These are phyloP conservation scores for Melanogaster broomeanus DNA, from an alignment of 768 basidiomycete species.

Conservation along the genomic window DNA sequence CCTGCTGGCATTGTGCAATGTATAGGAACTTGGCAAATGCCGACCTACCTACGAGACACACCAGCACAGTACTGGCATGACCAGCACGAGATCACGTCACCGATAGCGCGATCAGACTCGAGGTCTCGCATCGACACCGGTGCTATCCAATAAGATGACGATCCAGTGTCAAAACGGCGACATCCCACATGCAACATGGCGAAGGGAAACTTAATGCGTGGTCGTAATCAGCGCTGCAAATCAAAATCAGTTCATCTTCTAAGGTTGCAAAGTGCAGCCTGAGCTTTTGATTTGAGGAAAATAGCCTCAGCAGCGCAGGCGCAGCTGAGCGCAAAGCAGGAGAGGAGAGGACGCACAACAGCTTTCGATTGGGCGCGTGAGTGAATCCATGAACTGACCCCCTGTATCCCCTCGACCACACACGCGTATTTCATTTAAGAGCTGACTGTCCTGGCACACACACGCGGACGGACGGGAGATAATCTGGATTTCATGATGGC, in stretches of 20 bases:
- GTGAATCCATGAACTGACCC: neutral
- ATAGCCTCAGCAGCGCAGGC: neutral
- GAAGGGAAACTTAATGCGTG: no score
- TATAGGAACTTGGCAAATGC: neutral
- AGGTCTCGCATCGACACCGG: neutral
- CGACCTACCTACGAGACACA: slow-evolving; percentile 1
- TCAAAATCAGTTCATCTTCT: neutral
- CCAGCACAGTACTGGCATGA: neutral
- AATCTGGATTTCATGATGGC: no score
- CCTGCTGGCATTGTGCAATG: neutral
- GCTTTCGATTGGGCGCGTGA: neutral
- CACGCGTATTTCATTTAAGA: neutral
- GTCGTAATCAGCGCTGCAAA: neutral
- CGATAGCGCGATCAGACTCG: neutral
- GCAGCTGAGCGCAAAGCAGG: neutral
- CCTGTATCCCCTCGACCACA: neutral
- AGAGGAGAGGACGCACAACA: neutral
- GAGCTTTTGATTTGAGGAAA: neutral
- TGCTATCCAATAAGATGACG: neutral
- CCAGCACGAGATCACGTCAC: neutral
- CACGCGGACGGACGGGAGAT: no score
- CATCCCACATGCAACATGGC: neutral
- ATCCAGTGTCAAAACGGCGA: neutral
- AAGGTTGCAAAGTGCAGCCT: neutral
- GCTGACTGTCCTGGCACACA: neutral